phyloP scores from a whole-genome alignment of 78 protist species.

The Dictyostelium intermedium region DNA sequence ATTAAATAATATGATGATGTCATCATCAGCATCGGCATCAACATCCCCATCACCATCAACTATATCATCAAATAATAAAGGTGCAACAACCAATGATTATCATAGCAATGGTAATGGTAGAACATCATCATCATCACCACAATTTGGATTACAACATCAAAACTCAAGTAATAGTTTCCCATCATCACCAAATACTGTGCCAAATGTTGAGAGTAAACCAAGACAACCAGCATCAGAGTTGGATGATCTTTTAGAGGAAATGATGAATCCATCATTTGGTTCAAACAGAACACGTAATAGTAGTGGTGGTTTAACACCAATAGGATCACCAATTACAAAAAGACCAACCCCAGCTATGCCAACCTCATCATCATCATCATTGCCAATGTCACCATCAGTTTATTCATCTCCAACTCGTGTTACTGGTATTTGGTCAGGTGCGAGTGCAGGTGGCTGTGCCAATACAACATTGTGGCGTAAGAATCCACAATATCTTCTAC shows the following conservation, averaged over 20 bases:
- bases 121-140: not conserved
- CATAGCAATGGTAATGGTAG: not conserved
- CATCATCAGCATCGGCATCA: not conserved
- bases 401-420: not conserved
- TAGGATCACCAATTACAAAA: slow-evolving; percentile 30
- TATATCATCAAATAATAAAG: not conserved
- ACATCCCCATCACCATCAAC: not conserved
- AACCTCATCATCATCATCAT: not conserved
- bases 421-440: slow-evolving; percentile 51
- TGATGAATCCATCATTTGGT: slow-evolving; percentile 79
- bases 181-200: slow-evolving; percentile 30
- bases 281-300: not conserved
- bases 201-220: slow-evolving; percentile 2
- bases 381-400: not conserved
- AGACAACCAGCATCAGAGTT: slow-evolving; percentile 54
- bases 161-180: slow-evolving; percentile 30
- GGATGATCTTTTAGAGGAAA: slow-evolving; percentile 64
- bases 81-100: not conserved
- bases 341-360: not conserved
- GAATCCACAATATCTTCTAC: slow-evolving; percentile 67
- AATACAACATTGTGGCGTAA: slow-evolving; percentile 45
- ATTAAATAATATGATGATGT: slow-evolving; percentile 41
- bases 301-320: slow-evolving; percentile 49
- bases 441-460: slow-evolving; percentile 79
- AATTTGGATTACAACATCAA: not conserved